phyloP scores from a whole-genome alignment of 352 stramenopile species.

The Phytophthora foliorum region DNA sequence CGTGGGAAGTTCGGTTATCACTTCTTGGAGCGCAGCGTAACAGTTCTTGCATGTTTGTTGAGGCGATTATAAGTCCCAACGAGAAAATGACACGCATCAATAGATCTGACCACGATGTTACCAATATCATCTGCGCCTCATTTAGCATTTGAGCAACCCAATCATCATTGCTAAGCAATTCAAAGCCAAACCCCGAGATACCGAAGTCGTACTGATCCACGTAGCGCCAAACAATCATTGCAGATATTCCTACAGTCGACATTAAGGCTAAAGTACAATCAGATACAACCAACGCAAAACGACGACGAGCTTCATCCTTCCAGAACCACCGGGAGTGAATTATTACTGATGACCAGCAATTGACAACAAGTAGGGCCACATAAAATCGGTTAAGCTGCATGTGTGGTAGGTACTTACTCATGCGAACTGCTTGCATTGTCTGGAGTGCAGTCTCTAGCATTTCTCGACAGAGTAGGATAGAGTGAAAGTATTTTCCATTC shows the following conservation, averaged over 20 bases:
- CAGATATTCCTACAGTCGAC: slow-evolving; percentile 27
- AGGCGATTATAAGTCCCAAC: slow-evolving; percentile 25
- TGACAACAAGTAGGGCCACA: slow-evolving; percentile 33
- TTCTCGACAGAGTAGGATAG: slow-evolving; percentile 28
- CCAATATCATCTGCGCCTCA: slow-evolving; percentile 35
- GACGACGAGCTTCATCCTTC: slow-evolving; percentile 20
- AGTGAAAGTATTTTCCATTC: slow-evolving; percentile 33
- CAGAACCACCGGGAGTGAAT: slow-evolving; percentile 29
- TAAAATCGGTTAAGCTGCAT: slow-evolving; percentile 43
- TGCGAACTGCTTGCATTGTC: slow-evolving; percentile 28
- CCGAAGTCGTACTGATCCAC: slow-evolving; percentile 8
- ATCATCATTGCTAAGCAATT: slow-evolving; percentile 2
- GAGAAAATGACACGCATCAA: slow-evolving; percentile 25
- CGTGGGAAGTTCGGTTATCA: background rate
- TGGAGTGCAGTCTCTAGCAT: slow-evolving; percentile 34
- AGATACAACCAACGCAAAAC: slow-evolving; percentile 24
- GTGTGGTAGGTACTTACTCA: slow-evolving; percentile 34
- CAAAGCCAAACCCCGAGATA: slow-evolving; percentile 12
- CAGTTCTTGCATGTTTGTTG: slow-evolving; percentile 31
- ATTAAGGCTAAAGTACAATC: slow-evolving; percentile 39
- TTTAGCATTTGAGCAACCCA: slow-evolving; percentile 33
- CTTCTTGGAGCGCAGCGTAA: background rate
- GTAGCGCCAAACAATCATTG: slow-evolving; percentile 28
- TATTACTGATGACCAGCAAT: slow-evolving; percentile 37
- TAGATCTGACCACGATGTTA: slow-evolving; percentile 40